Evolutionary conservation across 148 eudicot genomes (phyloP).

Genomic region (Chenopodium berlandieri): DNA sequence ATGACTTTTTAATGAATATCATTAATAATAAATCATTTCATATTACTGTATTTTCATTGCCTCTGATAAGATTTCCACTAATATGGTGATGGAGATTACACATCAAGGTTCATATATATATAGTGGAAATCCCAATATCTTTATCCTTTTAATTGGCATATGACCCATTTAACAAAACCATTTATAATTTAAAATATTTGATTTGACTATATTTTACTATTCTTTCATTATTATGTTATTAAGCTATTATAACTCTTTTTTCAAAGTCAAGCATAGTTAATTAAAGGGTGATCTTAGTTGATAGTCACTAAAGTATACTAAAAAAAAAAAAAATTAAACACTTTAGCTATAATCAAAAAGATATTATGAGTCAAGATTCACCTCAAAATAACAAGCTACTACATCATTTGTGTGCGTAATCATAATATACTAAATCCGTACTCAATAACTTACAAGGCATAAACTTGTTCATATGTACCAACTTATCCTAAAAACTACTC

Average conservation of each 20-base stretch:
- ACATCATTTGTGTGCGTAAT: too few species aligned
- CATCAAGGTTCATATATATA: neutral
- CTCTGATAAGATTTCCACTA: conserved; percentile 11
- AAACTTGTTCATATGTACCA: neutral
- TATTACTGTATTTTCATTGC: neutral
- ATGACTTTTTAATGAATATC: neutral
- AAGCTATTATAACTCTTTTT: neutral
- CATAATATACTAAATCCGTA: too few species aligned
- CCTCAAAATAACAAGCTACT: neutral
- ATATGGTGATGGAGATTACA: conserved; percentile 4
- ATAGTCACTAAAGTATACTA: neutral
- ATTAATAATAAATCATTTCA: neutral
- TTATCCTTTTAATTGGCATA: neutral
- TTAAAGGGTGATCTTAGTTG: neutral
- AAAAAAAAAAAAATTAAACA: too few species aligned
- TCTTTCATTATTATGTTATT: neutral
- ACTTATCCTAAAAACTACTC: too few species aligned
- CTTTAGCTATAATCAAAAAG: neutral
- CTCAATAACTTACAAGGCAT: neutral
- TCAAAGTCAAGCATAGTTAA: conserved; percentile 7
- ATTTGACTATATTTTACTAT: neutral
- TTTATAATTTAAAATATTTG: neutral
- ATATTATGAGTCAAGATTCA: neutral
- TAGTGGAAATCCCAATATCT: conserved; percentile 1
- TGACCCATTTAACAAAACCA: neutral